Evolutionary conservation across 768 basidiomycete genomes (phyloP), one percentile per base, ranked within the genome.

Genomic region (Guyanaporus albipodus): DNA sequence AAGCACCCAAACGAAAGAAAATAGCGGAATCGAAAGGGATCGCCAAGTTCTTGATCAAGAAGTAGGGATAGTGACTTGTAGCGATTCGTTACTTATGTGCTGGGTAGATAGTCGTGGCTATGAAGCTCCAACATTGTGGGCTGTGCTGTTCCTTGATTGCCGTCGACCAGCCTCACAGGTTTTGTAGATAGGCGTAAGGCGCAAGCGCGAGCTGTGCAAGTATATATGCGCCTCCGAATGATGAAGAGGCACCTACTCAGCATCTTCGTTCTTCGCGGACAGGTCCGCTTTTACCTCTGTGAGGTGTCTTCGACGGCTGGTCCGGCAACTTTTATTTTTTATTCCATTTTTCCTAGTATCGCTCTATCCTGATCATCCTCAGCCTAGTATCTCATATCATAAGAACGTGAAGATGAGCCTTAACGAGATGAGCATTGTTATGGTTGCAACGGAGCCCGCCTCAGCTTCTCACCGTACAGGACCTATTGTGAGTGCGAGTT

Each of bases 41-140:
- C 42, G 71, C 74, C 31, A 77, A 69, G 56, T 80, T 74, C 58
- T 74, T 78, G 49, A 44, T 45, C 19, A 68, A 68, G 38, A 64
- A 65, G 65, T 67, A 58, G 48, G 28, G 24, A 22, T 38, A 26
- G n/a, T n/a, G n/a, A n/a, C n/a, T n/a, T n/a, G n/a, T n/a, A n/a
- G n/a, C n/a, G n/a, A n/a, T n/a, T n/a, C n/a, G n/a, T n/a, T n/a
- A n/a, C n/a, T n/a, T n/a, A n/a, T n/a, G n/a, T n/a, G n/a, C n/a
- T n/a, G n/a, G n/a, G n/a, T n/a, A n/a, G n/a, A n/a, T n/a, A n/a
- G n/a, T n/a, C n/a, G 32, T 44, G 42, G 38, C 39, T 43, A 22
- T 46, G 44, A 33, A 19, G 15, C 22, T 31, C n/a, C 27, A 18
- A 21, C 33, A 18, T 36, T 40, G 19, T n/a, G n/a, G 38, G 6